Evolutionary conservation across 2,329 filamentous ascomycete genomes (phyloP).

Genomic region (Tolypocladium nubicola): DNA sequence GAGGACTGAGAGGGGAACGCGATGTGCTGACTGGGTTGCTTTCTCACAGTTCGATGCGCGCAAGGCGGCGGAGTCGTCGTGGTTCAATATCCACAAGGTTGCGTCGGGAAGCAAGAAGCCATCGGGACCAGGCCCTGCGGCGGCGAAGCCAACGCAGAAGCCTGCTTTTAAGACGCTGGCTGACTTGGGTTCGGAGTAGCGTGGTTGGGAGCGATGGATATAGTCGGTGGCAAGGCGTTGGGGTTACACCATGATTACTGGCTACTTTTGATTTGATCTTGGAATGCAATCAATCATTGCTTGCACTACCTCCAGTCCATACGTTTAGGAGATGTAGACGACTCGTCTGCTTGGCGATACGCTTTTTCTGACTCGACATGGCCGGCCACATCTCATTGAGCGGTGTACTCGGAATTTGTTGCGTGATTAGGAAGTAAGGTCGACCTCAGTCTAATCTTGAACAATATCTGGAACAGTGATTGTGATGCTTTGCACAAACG

Average conservation of each 20-base stretch:
- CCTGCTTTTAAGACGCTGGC: slow-evolving; percentile 41
- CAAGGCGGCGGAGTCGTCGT: slow-evolving; percentile 47
- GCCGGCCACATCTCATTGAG: too few species aligned
- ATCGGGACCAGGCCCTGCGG: slow-evolving; percentile 7
- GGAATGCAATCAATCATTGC: not conserved
- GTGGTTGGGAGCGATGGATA: not conserved
- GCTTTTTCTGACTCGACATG: too few species aligned
- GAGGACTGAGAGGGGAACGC: slow-evolving; percentile 1
- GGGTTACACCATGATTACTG: not conserved
- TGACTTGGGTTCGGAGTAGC: slow-evolving; percentile 28
- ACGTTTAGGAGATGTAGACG: not conserved
- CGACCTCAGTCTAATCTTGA: too few species aligned
- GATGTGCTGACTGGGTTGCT: slow-evolving; percentile 11
- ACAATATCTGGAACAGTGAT: too few species aligned
- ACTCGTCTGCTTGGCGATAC: not conserved
- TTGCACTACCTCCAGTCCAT: not conserved
- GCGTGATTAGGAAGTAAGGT: too few species aligned
- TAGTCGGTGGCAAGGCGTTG: not conserved
- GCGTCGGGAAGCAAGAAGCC: slow-evolving; percentile 10
- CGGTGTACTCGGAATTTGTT: too few species aligned
- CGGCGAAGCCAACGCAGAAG: slow-evolving; percentile 19
- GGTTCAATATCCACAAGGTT: slow-evolving; percentile 42
- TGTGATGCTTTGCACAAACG: too few species aligned
- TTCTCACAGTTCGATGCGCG: slow-evolving; percentile 46
- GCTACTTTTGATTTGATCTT: not conserved